Percentiles rank a stretch among this genome's conserved stretches.
Evolutionary conservation across 495 filamentous ascomycete genomes (phyloP).

Genomic region (Penicillium herquei): DNA sequence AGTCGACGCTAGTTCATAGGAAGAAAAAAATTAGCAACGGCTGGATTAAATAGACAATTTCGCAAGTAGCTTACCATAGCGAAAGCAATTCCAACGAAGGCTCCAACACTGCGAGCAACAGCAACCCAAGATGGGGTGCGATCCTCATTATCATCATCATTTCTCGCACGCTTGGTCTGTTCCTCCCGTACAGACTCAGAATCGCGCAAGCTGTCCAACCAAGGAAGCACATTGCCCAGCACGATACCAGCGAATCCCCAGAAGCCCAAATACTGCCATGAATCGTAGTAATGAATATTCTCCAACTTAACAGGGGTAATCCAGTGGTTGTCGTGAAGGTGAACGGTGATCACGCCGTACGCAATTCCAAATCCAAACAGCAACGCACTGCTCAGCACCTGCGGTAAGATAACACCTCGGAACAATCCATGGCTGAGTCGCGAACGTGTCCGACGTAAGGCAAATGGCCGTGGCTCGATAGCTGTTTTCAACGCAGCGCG

Average conservation of each 20-base stretch:
- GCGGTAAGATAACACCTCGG: conserved; percentile 43
- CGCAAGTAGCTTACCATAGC: conserved; percentile 68
- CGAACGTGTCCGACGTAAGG: conserved; percentile 35
- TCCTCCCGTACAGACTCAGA: conserved; percentile 22
- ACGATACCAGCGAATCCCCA: conserved; percentile 81
- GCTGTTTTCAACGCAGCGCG: conserved; percentile 24
- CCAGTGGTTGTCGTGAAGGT: conserved; percentile 69
- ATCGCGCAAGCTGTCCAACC: conserved; percentile 70
- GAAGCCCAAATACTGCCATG: conserved; percentile 67
- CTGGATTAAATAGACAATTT: conserved; percentile 3
- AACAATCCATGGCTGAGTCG: conserved; percentile 43
- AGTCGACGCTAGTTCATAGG: conserved; percentile 61
- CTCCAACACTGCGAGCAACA: conserved; percentile 82
- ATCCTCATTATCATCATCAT: conserved; percentile 28
- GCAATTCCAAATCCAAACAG: conserved; percentile 80
- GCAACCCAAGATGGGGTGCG: conserved; percentile 70
- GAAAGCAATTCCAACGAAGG: conserved; percentile 94
- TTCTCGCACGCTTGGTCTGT: conserved; percentile 20
- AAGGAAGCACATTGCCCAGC: conserved; percentile 78
- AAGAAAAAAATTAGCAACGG: conserved; percentile 16
- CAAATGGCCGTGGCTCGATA: conserved; percentile 29
- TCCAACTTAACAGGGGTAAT: conserved; percentile 63
- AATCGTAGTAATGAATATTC: conserved; percentile 54
- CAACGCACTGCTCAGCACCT: conserved; percentile 55
- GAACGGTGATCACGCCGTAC: conserved; percentile 84